Evolutionary conservation across 257 asterid genomes (phyloP), one percentile per base, ranked within the genome.

Genomic region (Lantana camara): DNA sequence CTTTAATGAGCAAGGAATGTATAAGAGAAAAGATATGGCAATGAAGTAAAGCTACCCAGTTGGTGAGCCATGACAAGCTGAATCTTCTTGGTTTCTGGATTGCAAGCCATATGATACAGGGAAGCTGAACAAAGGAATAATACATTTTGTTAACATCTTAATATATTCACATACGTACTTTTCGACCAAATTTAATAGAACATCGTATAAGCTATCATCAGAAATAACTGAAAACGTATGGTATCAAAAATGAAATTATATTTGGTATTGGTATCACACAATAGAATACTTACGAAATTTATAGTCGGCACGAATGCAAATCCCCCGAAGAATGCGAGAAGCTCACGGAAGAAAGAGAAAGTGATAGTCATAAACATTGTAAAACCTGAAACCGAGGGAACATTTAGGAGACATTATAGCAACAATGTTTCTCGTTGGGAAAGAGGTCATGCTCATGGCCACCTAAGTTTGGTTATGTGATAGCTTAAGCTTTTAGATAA

Each of bases 251-350:
- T 27, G 2, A 27, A 27, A 27, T 27, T 27, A 27, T 27, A 5
- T 27, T 27, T 2, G 4, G 32, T 27, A 2, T 2, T 27, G 32
- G 5, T 27, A 27, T 27, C 32, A 27, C 2, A 27, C 32, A 27
- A 0, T 4, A 19, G 29, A 19, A 35, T 1, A 20, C 80, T 71
- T 41, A 72, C 78, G n/a, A 72, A 77, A 35, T 72, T 68, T 3
- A 79, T 68, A 14, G 82, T 77, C 15, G 82, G 82, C 0, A 79
- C 79, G 9, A 72, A 73, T 7, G 75, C 82, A 29, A 76, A 76
- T 27, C 78, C 81, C 42, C 77, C 78, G 12, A 76, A 76, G 17
- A 76, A 76, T 37, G 67, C 75, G 30, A 77, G 76, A 8, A 77
- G 76, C 14, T 60, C 82, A 4, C 40, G 40, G 11, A 77, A 77